Percentiles rank a stretch among this genome's conserved stretches.
These are phyloP conservation scores for Zymoseptoria crescenta DNA, from an alignment of 2,329 filamentous ascomycete genomes.

Conservation along the genomic window DNA sequence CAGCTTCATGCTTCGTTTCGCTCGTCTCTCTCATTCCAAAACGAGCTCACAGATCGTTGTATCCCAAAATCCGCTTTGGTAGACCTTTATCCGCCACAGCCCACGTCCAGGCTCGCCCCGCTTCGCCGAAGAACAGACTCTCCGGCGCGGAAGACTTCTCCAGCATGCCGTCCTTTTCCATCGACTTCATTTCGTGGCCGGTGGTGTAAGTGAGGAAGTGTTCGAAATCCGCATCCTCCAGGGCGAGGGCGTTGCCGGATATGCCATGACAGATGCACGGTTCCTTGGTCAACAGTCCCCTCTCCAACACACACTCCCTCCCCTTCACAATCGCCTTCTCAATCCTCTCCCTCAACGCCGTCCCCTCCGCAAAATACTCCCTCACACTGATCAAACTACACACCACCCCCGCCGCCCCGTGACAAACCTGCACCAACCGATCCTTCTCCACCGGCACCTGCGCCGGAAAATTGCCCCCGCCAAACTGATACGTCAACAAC, in stretches of 20 bases:
- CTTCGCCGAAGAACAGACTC: constrained; percentile 40
- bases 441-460: constrained; percentile 43
- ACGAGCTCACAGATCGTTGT: constrained; percentile 40
- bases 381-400: constrained; percentile 50
- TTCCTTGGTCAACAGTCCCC: constrained; percentile 55
- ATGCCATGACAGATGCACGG: constrained; percentile 59
- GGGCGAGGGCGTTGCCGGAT: constrained; percentile 54
- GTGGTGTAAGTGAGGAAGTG: constrained; percentile 54
- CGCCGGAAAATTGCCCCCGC: constrained; percentile 57
- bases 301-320: constrained; percentile 47
- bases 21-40: background rate
- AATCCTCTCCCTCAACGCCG: constrained; percentile 46
- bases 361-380: constrained; percentile 41
- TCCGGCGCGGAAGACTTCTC: constrained; percentile 45
- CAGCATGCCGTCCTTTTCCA: constrained; percentile 45
- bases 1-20: no score
- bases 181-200: constrained; percentile 47
- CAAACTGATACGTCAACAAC: constrained; percentile 52
- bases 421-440: constrained; percentile 57
- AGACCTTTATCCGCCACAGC: constrained; percentile 37
- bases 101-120: constrained; percentile 38
- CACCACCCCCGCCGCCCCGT: constrained; percentile 58
- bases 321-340: constrained; percentile 46
- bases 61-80: constrained; percentile 41
- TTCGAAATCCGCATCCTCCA: constrained; percentile 43